These are phyloP conservation scores for Cyberlindnera maclurae DNA, from an alignment of 805 yeast species.

Conservation along the genomic window DNA sequence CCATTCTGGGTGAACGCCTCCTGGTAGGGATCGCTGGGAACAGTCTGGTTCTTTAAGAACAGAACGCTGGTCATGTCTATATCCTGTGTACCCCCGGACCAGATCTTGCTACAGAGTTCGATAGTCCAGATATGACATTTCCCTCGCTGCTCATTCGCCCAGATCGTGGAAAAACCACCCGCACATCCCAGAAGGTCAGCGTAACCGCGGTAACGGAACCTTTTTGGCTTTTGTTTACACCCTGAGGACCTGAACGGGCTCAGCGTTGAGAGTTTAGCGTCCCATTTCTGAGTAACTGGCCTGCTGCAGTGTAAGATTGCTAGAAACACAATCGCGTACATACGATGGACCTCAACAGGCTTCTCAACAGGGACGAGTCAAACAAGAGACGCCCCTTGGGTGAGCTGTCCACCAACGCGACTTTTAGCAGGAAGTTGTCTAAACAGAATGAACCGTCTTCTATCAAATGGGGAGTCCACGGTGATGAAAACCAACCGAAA, in stretches of 20 bases:
- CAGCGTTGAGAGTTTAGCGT: too few relatives aligned
- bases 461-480: neutral
- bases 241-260: too few relatives aligned
- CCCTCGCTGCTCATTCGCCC: slow-evolving; percentile 7
- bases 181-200: neutral
- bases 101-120: too few relatives aligned
- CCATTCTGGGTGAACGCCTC: slow-evolving; percentile 30
- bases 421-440: slow-evolving; percentile 1
- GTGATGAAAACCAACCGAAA: neutral
- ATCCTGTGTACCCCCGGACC: too few relatives aligned
- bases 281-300: too few relatives aligned
- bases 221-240: too few relatives aligned
- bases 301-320: too few relatives aligned
- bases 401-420: slow-evolving; percentile 6
- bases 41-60: slow-evolving; percentile 67
- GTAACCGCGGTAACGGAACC: too few relatives aligned
- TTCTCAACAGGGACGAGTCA: slow-evolving; percentile 9
- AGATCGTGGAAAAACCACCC: neutral
- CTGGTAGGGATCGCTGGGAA: slow-evolving; percentile 62
- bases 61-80: slow-evolving; percentile 2
- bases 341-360: slow-evolving; percentile 9
- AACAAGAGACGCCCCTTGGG: slow-evolving; percentile 9
- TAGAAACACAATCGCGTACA: too few relatives aligned
- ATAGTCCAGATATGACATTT: slow-evolving; percentile 5
- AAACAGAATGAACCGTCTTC: slow-evolving; percentile 1